Percentiles rank a stretch among this genome's conserved stretches.
Evolutionary conservation across 2,329 filamentous ascomycete genomes (phyloP).

Genomic region (Stachybotrys elegans): DNA sequence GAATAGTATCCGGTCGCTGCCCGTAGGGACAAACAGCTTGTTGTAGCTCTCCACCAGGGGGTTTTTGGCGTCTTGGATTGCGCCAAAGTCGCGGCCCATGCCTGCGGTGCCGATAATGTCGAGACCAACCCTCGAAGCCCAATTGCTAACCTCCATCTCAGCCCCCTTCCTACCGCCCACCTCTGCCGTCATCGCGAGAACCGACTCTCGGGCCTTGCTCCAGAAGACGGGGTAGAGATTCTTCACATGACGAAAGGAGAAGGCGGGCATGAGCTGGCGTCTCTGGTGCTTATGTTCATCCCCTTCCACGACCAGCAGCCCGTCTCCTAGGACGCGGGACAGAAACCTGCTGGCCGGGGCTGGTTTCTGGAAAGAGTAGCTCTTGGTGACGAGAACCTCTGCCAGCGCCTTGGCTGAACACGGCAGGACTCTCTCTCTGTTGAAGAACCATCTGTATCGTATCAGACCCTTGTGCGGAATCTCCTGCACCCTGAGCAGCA

Average conservation of each 20-base stretch:
- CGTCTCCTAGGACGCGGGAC: conserved; percentile 61
- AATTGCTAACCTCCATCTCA: conserved; percentile 53
- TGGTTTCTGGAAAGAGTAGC: conserved; percentile 67
- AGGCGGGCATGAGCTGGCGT: conserved; percentile 75
- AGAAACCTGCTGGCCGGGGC: conserved; percentile 47
- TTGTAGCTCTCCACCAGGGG: conserved; percentile 54
- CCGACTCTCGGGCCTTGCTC: conserved; percentile 66
- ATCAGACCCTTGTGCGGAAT: conserved; percentile 66
- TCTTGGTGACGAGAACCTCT: conserved; percentile 64
- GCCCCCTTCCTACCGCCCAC: conserved; percentile 26
- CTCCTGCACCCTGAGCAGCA: conserved; percentile 48
- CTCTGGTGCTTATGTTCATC: conserved; percentile 81
- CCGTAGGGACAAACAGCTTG: conserved; percentile 47
- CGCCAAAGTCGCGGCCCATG: conserved; percentile 65
- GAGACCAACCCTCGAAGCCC: conserved; percentile 64
- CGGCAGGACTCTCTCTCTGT: conserved; percentile 57
- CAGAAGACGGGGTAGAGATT: conserved; percentile 82
- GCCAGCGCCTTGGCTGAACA: conserved; percentile 60
- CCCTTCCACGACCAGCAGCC: conserved; percentile 79
- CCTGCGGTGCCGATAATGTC: conserved; percentile 73
- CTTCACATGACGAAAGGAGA: conserved; percentile 81
- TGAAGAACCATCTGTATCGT: conserved; percentile 58
- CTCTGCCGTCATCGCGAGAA: conserved; percentile 50
- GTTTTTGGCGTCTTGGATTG: conserved; percentile 56
- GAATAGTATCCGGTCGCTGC: conserved; percentile 48